phyloP scores from a whole-genome alignment of 768 basidiomycete genomes.

The Pholiota conissans region DNA sequence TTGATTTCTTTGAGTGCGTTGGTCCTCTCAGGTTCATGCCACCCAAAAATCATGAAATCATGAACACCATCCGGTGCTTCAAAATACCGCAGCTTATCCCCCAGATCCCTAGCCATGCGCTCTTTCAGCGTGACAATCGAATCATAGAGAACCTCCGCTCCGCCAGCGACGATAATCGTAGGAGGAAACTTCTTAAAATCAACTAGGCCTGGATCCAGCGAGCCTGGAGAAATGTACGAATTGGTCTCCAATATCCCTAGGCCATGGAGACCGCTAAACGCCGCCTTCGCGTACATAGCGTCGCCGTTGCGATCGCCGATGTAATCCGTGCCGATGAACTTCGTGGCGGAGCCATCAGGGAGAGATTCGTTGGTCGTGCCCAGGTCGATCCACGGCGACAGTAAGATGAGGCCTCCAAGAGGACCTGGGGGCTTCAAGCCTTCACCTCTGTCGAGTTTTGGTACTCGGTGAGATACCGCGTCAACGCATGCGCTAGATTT shows the following conservation, averaged over 20 bases:
- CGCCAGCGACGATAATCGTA: conserved; percentile 60
- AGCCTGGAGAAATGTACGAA: conserved; percentile 61
- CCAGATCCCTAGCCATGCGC: conserved; percentile 53
- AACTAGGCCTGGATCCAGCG: conserved; percentile 32
- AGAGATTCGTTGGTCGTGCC: conserved; percentile 36
- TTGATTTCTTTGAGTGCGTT: conserved; percentile 48
- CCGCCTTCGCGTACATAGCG: conserved; percentile 32
- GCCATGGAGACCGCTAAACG: conserved; percentile 51
- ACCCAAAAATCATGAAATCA: conserved; percentile 49
- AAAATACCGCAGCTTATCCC: conserved; percentile 46
- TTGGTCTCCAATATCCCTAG: conserved; percentile 43
- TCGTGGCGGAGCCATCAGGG: conserved; percentile 37
- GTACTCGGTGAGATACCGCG: conserved; percentile 60
- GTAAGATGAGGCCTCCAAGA: conserved; percentile 49
- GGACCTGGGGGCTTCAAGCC: conserved; percentile 31
- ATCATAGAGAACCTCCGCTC: conserved; percentile 58
- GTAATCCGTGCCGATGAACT: conserved; percentile 36
- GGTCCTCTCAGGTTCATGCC: conserved; percentile 55
- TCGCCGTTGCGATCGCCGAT: conserved; percentile 24
- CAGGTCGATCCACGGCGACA: conserved; percentile 58
- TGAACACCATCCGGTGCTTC: conserved; percentile 55
- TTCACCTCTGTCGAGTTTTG: too few relatives aligned
- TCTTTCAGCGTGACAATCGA: conserved; percentile 43
- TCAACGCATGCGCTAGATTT: conserved; percentile 66
- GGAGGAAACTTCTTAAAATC: conserved; percentile 59